Percentiles rank a stretch among this genome's conserved stretches.
phyloP scores from a whole-genome alignment of 441 rosid species.

The Eutrema salsugineum region DNA sequence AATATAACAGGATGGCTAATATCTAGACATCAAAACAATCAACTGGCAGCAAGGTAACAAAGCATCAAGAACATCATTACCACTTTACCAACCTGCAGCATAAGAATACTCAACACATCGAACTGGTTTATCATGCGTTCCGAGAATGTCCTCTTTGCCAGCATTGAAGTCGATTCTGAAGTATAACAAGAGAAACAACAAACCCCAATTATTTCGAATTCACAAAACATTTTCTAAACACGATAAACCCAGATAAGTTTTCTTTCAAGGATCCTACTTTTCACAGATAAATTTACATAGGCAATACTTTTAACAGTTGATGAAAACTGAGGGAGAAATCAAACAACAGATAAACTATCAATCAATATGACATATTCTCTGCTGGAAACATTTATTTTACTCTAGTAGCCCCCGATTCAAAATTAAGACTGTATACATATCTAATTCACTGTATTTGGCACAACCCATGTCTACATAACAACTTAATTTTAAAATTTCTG shows the following conservation, averaged over 20 bases:
- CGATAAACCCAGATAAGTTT: background rate
- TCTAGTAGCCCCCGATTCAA: background rate
- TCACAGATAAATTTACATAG: background rate
- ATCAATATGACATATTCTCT: background rate
- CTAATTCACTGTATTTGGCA: background rate
- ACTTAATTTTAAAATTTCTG: background rate
- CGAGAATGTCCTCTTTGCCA: slow-evolving; percentile 89
- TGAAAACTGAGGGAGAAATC: background rate
- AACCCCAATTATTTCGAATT: background rate
- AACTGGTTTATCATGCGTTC: slow-evolving; percentile 86
- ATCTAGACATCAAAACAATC: background rate
- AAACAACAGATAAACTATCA: background rate
- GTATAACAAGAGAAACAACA: slow-evolving; percentile 11
- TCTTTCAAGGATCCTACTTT: background rate
- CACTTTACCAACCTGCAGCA: slow-evolving; percentile 66
- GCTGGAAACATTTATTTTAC: background rate
- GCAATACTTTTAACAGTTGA: background rate
- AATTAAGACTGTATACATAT: background rate
- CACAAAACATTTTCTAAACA: background rate
- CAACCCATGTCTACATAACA: background rate
- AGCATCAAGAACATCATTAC: background rate
- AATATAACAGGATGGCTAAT: background rate
- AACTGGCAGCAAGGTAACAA: background rate
- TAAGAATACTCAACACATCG: slow-evolving; percentile 96
- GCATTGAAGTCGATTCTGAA: slow-evolving; percentile 78